A percentile compares a stretch with the other conserved stretches of the same genome.
phyloP scores from a whole-genome alignment of 176 grass and related monocot species.

The Ensete ventricosum region DNA sequence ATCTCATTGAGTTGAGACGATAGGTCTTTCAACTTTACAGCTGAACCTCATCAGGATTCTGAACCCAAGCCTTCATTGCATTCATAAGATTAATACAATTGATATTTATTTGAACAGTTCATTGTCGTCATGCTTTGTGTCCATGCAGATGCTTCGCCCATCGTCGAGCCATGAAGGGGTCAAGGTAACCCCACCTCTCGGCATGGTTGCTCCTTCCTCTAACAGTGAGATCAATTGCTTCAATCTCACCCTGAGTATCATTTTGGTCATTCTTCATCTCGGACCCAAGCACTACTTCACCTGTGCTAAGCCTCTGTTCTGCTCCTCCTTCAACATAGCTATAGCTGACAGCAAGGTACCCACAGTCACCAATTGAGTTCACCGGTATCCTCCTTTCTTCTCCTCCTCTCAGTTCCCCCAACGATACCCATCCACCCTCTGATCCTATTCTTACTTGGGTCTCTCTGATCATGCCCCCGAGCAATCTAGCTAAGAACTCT shows the following conservation, averaged over 20 bases:
- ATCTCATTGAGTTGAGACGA: background rate
- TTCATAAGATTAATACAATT: background rate
- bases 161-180: slow-evolving; percentile 72
- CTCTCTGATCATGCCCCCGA: slow-evolving; percentile 62
- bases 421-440: slow-evolving; percentile 44
- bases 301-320: slow-evolving; percentile 50
- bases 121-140: slow-evolving; percentile 32
- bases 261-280: slow-evolving; percentile 42
- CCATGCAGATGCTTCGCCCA: slow-evolving; percentile 93
- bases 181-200: slow-evolving; percentile 61
- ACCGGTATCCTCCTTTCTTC: slow-evolving; percentile 86
- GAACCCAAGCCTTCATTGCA: background rate
- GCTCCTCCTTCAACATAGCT: slow-evolving; percentile 64
- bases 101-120: background rate
- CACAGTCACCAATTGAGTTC: slow-evolving; percentile 42
- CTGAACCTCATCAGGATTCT: background rate
- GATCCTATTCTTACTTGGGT: slow-evolving; percentile 67
- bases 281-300: slow-evolving; percentile 43
- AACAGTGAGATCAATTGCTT: slow-evolving; percentile 30
- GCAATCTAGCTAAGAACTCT: slow-evolving; percentile 60
- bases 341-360: slow-evolving; percentile 51
- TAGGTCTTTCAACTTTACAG: background rate
- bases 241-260: slow-evolving; percentile 15
- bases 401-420: slow-evolving; percentile 71
- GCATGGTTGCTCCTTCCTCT: slow-evolving; percentile 50